Evolutionary conservation across 805 yeast genomes (phyloP).

Genomic region (Debaryomyces hansenii): DNA sequence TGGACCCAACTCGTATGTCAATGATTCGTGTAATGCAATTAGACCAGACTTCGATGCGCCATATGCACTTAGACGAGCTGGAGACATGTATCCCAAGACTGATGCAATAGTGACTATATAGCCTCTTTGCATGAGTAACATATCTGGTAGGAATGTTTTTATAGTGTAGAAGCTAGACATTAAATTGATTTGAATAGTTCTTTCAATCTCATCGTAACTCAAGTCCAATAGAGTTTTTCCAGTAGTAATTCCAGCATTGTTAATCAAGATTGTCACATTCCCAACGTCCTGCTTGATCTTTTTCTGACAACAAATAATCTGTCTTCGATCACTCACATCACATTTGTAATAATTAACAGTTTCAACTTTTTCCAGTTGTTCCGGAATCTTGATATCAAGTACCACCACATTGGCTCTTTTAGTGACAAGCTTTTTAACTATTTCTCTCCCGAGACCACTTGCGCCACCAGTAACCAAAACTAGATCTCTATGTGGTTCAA

Average conservation of each 20-base stretch:
- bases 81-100: conserved; percentile 80
- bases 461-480: conserved; percentile 84
- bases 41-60: conserved; percentile 91
- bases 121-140: conserved; percentile 64
- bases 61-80: conserved; percentile 77
- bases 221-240: conserved; percentile 59
- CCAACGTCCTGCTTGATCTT: conserved; percentile 53
- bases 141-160: conserved; percentile 70
- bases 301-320: conserved; percentile 42
- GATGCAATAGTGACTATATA: conserved; percentile 81
- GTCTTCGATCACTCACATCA: conserved; percentile 60
- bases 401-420: conserved; percentile 58
- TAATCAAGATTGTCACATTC: conserved; percentile 64
- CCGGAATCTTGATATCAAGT: conserved; percentile 57
- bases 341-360: conserved; percentile 60
- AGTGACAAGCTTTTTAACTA: conserved; percentile 48
- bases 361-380: conserved; percentile 24
- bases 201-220: conserved; percentile 58
- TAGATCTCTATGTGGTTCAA: conserved; percentile 56
- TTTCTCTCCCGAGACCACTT: conserved; percentile 72
- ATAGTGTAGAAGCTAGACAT: conserved; percentile 68
- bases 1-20: conserved; percentile 67
- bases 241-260: conserved; percentile 79
- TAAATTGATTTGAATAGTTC: conserved; percentile 65
- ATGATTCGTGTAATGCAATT: conserved; percentile 79